Evolutionary conservation across 2,329 filamentous ascomycete genomes (phyloP).

Genomic region (Dissoconium aciculare): DNA sequence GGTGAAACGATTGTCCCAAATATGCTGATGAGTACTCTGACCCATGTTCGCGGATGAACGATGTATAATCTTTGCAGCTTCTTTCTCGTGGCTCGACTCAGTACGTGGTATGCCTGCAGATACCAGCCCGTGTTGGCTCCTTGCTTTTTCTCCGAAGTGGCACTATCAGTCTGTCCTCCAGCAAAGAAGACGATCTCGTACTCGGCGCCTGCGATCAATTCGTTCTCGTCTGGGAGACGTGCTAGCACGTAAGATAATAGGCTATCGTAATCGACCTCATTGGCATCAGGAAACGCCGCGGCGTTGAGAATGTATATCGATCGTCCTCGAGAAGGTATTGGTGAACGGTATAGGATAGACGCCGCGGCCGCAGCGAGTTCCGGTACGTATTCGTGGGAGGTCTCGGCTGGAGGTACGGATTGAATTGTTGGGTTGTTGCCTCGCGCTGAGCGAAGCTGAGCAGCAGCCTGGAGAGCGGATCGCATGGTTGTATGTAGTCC

Average conservation of each 20-base stretch:
- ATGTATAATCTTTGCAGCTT: constrained; percentile 41
- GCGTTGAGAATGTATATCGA: constrained; percentile 42
- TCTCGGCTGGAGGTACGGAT: constrained; percentile 32
- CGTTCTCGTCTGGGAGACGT: constrained; percentile 40
- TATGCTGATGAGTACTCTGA: constrained; percentile 40
- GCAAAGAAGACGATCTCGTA: constrained; percentile 45
- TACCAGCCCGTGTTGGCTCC: constrained; percentile 42
- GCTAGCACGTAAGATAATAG: constrained; percentile 42
- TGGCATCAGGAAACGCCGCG: constrained; percentile 41
- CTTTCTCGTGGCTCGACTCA: constrained; percentile 40
- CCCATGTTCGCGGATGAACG: constrained; percentile 43
- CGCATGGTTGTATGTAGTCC: no score
- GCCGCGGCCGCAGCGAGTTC: constrained; percentile 35
- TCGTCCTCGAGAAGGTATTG: constrained; percentile 34
- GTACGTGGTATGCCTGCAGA: constrained; percentile 41
- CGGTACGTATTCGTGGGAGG: constrained; percentile 33
- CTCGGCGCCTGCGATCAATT: constrained; percentile 37
- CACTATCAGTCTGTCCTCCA: constrained; percentile 34
- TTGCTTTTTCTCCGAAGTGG: constrained; percentile 32
- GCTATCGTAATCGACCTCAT: constrained; percentile 39
- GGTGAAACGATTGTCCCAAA: constrained; percentile 43
- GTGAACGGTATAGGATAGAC: constrained; percentile 41
- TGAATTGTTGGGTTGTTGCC: constrained; percentile 30
- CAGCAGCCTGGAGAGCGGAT: constrained; percentile 18
- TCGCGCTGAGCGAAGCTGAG: constrained; percentile 14